A percentile compares a stretch with the other conserved stretches of the same genome.
Conservation (phyloP, 805 yeast genomes). For the Debaryomyces maramus region DNA sequence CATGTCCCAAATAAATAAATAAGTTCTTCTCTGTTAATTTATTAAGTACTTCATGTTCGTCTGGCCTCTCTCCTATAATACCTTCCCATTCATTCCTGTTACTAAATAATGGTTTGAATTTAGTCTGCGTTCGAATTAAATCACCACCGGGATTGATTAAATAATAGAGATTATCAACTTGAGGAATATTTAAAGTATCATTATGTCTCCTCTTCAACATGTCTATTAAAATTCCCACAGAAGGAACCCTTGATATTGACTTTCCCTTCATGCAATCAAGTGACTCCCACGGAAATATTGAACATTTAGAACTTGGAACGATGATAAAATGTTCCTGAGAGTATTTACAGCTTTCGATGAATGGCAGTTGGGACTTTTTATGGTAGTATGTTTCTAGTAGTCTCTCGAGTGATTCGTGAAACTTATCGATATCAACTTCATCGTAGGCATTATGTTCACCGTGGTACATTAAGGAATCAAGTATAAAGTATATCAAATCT, state of each 20-base stretch:
- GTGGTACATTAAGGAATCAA: conserved; percentile 59
- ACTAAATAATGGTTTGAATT: conserved; percentile 31
- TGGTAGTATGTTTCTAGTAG: conserved; percentile 31
- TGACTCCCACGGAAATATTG: conserved; percentile 90
- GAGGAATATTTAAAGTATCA: neutral
- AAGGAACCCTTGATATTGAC: conserved; percentile 77
- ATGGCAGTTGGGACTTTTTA: conserved; percentile 8
- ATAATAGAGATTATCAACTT: conserved; percentile 37
- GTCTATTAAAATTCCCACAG: conserved; percentile 44
- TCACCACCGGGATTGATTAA: conserved; percentile 85
- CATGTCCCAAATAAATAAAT: conserved; percentile 88
- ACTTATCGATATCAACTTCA: conserved; percentile 58
- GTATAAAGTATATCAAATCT: conserved; percentile 60
- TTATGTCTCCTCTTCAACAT: conserved; percentile 23
- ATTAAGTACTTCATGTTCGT: conserved; percentile 49
- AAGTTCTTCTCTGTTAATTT: conserved; percentile 44
- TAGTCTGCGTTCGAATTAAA: conserved; percentile 60
- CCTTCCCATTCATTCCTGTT: conserved; percentile 36
- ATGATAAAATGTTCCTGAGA: conserved; percentile 60
- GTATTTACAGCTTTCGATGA: neutral
- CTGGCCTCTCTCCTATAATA: conserved; percentile 53
- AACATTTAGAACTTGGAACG: conserved; percentile 64
- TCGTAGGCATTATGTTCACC: conserved; percentile 68
- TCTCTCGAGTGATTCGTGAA: conserved; percentile 53
- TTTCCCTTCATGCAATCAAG: conserved; percentile 51